Percentiles rank a stretch among this genome's conserved stretches.
phyloP scores from a whole-genome alignment of 2,329 filamentous ascomycete species.

The Pseudogymnoascus sp. region DNA sequence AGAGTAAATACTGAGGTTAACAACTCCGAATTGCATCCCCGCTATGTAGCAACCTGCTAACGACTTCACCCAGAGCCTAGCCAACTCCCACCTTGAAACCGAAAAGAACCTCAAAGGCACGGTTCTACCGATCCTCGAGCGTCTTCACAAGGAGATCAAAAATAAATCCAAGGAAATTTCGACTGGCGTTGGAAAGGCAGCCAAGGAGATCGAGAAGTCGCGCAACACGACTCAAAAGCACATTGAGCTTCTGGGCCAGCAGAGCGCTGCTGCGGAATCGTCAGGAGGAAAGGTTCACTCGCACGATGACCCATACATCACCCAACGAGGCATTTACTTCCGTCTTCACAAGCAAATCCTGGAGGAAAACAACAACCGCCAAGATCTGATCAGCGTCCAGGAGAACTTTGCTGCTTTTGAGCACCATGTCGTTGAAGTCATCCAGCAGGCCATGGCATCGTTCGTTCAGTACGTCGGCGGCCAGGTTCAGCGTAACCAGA shows the following conservation, averaged over 20 bases:
- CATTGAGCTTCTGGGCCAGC: constrained; percentile 84
- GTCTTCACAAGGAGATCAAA: constrained; percentile 93
- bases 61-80: constrained; percentile 52
- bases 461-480: constrained; percentile 74
- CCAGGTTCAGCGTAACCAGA: constrained; percentile 72
- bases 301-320: constrained; percentile 76
- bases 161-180: constrained; percentile 85
- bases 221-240: constrained; percentile 84
- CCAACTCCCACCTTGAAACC: constrained; percentile 83
- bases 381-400: constrained; percentile 87
- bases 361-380: constrained; percentile 92
- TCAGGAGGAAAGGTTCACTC: constrained; percentile 62
- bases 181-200: constrained; percentile 69
- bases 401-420: constrained; percentile 84
- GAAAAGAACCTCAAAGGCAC: constrained; percentile 82
- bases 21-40: background rate
- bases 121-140: constrained; percentile 80
- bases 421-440: constrained; percentile 68
- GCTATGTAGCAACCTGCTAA: constrained; percentile 29
- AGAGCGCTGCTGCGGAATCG: constrained; percentile 72
- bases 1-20: constrained; percentile 73
- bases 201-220: constrained; percentile 87
- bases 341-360: constrained; percentile 82
- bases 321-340: constrained; percentile 72
- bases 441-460: constrained; percentile 73